Conservation (phyloP, 805 yeast species). For the Naumovozyma baii region DNA sequence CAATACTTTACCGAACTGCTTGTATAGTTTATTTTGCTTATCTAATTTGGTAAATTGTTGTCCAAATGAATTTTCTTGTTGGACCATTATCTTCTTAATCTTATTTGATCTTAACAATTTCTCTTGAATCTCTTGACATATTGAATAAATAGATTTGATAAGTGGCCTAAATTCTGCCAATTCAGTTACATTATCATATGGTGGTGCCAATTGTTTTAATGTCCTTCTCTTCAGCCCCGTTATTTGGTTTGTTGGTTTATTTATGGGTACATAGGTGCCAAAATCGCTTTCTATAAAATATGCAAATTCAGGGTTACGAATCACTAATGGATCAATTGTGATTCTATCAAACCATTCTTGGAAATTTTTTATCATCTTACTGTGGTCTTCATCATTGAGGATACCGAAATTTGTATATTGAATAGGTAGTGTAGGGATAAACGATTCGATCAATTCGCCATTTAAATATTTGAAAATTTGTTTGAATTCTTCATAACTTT, state of each 20-base stretch:
- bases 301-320: slow-evolving; percentile 80
- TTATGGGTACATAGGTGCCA: slow-evolving; percentile 39
- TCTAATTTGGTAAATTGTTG: slow-evolving; percentile 18
- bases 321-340: slow-evolving; percentile 62
- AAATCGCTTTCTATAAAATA: slow-evolving; percentile 74
- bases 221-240: slow-evolving; percentile 84
- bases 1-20: slow-evolving; percentile 58
- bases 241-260: slow-evolving; percentile 47
- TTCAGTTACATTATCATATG: slow-evolving; percentile 76
- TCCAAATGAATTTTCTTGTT: slow-evolving; percentile 49
- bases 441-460: slow-evolving; percentile 80
- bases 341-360: slow-evolving; percentile 85
- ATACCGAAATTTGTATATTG: slow-evolving; percentile 69
- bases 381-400: slow-evolving; percentile 73
- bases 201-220: slow-evolving; percentile 82
- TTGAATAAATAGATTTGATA: slow-evolving; percentile 64
- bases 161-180: slow-evolving; percentile 80
- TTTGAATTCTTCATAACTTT: slow-evolving; percentile 70
- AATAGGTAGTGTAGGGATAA: slow-evolving; percentile 80
- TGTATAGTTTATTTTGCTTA: slow-evolving; percentile 50
- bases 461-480: slow-evolving; percentile 69
- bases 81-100: slow-evolving; percentile 38
- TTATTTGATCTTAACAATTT: slow-evolving; percentile 50
- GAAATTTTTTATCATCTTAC: slow-evolving; percentile 45
- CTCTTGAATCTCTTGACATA: slow-evolving; percentile 39